A percentile compares a stretch with the other conserved stretches of the same genome.
Evolutionary conservation across 768 basidiomycete genomes (phyloP).

Genomic region (Hypholoma fasciculare): DNA sequence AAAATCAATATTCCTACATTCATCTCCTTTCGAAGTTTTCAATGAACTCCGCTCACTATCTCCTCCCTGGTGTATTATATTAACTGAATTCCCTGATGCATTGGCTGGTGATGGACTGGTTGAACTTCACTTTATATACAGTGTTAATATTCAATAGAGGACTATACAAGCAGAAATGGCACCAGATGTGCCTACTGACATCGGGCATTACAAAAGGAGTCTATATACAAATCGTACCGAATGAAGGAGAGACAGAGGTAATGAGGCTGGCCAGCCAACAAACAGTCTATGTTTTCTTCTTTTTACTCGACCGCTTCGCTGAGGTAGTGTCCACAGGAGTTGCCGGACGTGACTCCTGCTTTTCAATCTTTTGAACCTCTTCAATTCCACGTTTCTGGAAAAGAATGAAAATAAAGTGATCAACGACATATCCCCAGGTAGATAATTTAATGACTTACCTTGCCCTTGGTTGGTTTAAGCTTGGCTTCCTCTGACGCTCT

Average conservation of each 20-base stretch:
- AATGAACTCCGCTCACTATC: not conserved
- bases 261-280: not conserved
- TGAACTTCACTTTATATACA: too few relatives aligned
- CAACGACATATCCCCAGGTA: not conserved
- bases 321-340: conserved; percentile 53
- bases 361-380: conserved; percentile 51
- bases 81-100: too few relatives aligned
- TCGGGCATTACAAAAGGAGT: too few relatives aligned
- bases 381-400: conserved; percentile 72
- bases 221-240: not conserved
- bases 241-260: not conserved
- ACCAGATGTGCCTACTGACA: too few relatives aligned
- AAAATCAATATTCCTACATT: not conserved
- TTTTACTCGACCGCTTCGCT: conserved; percentile 63
- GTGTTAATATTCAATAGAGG: too few relatives aligned
- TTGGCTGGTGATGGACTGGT: too few relatives aligned
- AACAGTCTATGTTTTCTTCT: conserved; percentile 53
- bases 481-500: conserved; percentile 69
- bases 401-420: conserved; percentile 1
- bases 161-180: too few relatives aligned
- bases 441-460: conserved; percentile 42
- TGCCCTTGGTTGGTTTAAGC: conserved; percentile 60
- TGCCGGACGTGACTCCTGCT: conserved; percentile 59
- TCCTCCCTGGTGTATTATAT: not conserved
- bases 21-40: not conserved